phyloP scores from a whole-genome alignment of 2,329 filamentous ascomycete genomes.

The Polytolypa hystricis region DNA sequence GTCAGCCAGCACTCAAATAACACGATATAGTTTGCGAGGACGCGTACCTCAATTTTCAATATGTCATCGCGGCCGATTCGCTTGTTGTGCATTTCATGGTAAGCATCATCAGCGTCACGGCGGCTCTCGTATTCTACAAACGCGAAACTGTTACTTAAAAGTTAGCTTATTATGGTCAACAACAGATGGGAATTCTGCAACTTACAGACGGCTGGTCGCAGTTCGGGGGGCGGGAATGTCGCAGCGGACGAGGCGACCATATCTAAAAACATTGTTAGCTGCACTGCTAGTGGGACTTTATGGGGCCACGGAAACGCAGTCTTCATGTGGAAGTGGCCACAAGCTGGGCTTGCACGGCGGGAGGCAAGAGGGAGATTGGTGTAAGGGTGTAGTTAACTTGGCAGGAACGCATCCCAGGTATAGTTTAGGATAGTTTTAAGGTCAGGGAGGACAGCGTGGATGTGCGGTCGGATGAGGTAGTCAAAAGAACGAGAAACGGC shows the following conservation, averaged over 20 bases:
- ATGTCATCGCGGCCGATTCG: slow-evolving; percentile 90
- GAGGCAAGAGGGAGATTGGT: too few relatives aligned
- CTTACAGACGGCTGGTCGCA: slow-evolving; percentile 89
- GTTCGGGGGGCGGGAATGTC: slow-evolving; percentile 95
- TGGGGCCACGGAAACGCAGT: not conserved
- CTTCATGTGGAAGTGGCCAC: not conserved
- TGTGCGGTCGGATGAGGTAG: not conserved
- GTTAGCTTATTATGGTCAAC: too few relatives aligned
- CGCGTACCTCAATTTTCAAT: slow-evolving; percentile 86
- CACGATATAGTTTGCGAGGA: not conserved
- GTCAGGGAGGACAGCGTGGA: not conserved
- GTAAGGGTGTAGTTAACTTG: too few relatives aligned
- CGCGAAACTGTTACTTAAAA: slow-evolving; percentile 56
- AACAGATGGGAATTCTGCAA: slow-evolving; percentile 22
- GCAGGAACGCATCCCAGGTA: too few relatives aligned
- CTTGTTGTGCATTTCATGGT: slow-evolving; percentile 99
- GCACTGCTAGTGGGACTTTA: too few relatives aligned
- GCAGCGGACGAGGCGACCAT: slow-evolving; percentile 93
- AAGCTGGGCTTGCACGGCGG: too few relatives aligned
- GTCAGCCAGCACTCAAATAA: slow-evolving; percentile 16
- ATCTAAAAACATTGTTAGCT: slow-evolving; percentile 49
- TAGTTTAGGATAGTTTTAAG: not conserved
- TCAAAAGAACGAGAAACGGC: too few relatives aligned
- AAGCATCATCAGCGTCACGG: slow-evolving; percentile 95
- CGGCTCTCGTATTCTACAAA: slow-evolving; percentile 99